These are phyloP conservation scores for Podospora anserina DNA, from an alignment of 495 filamentous ascomycete species.

Conservation along the genomic window DNA sequence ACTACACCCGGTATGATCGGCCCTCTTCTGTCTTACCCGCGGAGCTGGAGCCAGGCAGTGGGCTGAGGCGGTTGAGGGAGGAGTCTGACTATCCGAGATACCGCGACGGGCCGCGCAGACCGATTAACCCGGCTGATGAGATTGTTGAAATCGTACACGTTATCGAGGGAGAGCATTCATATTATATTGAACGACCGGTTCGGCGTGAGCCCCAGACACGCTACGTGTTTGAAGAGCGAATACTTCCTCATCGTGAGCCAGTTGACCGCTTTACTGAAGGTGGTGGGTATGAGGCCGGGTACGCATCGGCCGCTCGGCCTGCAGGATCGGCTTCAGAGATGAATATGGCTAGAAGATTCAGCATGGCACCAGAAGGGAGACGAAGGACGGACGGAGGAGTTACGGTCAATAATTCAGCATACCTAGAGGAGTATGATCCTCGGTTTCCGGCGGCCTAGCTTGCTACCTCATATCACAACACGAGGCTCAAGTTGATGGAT, in stretches of 20 bases:
- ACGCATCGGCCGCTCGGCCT: background rate
- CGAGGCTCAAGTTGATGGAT: background rate
- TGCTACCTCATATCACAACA: background rate
- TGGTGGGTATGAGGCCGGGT: background rate
- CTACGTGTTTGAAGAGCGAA: constrained; percentile 20
- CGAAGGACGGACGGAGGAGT: constrained; percentile 19
- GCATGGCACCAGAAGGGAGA: constrained; percentile 1
- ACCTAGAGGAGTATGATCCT: constrained; percentile 45
- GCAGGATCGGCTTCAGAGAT: background rate
- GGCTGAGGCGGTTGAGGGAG: background rate
- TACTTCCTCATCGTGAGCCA: constrained; percentile 8
- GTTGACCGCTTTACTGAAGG: constrained; percentile 11
- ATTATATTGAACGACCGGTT: constrained; percentile 45
- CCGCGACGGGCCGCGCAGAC: constrained; percentile 30
- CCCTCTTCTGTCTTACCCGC: too few species aligned
- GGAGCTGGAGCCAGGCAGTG: background rate
- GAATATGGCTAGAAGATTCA: background rate
- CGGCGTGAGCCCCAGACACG: constrained; percentile 28
- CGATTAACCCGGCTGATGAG: constrained; percentile 30
- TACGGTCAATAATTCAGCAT: constrained; percentile 17
- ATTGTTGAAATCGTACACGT: constrained; percentile 47
- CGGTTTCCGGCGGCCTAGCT: constrained; percentile 25
- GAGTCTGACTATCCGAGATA: constrained; percentile 37
- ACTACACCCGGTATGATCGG: constrained; percentile 14
- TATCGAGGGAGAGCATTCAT: constrained; percentile 38